Percentiles rank a stretch among this genome's conserved stretches.
Conservation (phyloP, 1,284 basidiomycete genomes). For the Agaricales sp. region DNA sequence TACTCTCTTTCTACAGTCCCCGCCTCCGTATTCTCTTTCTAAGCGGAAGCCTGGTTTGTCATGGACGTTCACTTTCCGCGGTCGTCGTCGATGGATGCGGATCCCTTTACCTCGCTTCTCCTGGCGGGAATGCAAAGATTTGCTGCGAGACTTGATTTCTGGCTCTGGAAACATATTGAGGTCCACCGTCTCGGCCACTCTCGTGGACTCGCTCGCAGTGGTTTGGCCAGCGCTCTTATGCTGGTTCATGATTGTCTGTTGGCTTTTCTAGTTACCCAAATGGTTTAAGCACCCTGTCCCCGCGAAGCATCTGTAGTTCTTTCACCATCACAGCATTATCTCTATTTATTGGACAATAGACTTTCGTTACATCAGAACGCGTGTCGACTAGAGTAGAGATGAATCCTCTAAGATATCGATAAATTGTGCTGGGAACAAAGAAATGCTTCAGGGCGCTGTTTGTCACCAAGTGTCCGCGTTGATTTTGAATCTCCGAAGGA, state of each 20-base stretch:
- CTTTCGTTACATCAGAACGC: no score
- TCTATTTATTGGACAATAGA: no score
- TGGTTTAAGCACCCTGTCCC: not conserved
- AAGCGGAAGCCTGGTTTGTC: slow-evolving; percentile 18
- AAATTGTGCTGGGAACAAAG: no score
- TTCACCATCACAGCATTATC: no score
- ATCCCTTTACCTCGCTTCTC: slow-evolving; percentile 21
- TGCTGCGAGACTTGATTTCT: not conserved
- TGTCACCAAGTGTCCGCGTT: no score
- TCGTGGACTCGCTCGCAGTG: slow-evolving; percentile 11
- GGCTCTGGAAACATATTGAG: not conserved
- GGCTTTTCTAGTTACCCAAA: slow-evolving; percentile 12
- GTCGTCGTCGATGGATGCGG: slow-evolving; percentile 29
- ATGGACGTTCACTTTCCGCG: slow-evolving; percentile 31
- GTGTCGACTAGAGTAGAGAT: no score
- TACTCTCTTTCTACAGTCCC: not conserved
- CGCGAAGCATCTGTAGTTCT: not conserved
- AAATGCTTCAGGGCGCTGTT: no score
- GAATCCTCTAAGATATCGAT: no score
- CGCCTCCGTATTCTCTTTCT: not conserved
- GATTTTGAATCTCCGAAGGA: no score
- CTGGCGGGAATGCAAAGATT: slow-evolving; percentile 6
- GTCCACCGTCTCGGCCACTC: not conserved
- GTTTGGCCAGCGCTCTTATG: slow-evolving; percentile 22
- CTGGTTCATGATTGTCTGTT: slow-evolving; percentile 26